phyloP scores from a whole-genome alignment of 75 land plant genomes.

The Adiantum capillusveneris region DNA sequence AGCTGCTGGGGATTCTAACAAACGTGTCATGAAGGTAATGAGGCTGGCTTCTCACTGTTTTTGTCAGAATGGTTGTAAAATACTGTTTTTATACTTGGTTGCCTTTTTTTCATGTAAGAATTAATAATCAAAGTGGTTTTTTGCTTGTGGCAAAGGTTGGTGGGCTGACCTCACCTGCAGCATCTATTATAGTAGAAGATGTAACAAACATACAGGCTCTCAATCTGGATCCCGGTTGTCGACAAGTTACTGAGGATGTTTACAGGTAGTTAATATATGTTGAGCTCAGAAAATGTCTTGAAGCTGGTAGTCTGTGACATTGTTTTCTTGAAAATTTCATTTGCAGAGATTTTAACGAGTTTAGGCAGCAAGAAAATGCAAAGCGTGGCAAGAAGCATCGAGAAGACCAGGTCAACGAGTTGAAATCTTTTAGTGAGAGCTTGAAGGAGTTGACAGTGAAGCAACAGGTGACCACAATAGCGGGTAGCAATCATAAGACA shows the following conservation, averaged over 20 bases:
- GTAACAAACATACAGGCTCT: constrained; percentile 14
- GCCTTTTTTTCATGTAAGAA: too few relatives aligned
- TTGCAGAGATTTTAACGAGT: constrained; percentile 30
- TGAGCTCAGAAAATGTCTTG: too few relatives aligned
- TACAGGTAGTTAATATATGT: too few relatives aligned
- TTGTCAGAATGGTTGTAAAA: too few relatives aligned
- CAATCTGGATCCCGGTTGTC: constrained; percentile 18
- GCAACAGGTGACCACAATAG: neutral
- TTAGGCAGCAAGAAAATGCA: constrained; percentile 23
- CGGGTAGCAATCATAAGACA: neutral
- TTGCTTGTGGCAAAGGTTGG: constrained; percentile 3
- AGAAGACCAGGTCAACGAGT: constrained; percentile 22
- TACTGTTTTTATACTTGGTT: too few relatives aligned
- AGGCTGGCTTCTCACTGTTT: too few relatives aligned
- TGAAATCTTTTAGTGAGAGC: constrained; percentile 28
- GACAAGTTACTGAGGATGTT: constrained; percentile 20
- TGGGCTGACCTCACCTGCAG: constrained; percentile 1
- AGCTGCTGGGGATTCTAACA: too few relatives aligned
- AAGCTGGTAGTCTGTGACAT: too few relatives aligned
- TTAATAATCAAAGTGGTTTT: too few relatives aligned
- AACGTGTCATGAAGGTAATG: too few relatives aligned
- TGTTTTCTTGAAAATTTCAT: too few relatives aligned
- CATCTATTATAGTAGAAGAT: constrained; percentile 19
- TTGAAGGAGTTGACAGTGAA: constrained; percentile 7
- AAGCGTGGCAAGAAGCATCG: constrained; percentile 19